Conservation (phyloP, 2,329 filamentous ascomycete genomes). For the Trichoderma hamatum region DNA sequence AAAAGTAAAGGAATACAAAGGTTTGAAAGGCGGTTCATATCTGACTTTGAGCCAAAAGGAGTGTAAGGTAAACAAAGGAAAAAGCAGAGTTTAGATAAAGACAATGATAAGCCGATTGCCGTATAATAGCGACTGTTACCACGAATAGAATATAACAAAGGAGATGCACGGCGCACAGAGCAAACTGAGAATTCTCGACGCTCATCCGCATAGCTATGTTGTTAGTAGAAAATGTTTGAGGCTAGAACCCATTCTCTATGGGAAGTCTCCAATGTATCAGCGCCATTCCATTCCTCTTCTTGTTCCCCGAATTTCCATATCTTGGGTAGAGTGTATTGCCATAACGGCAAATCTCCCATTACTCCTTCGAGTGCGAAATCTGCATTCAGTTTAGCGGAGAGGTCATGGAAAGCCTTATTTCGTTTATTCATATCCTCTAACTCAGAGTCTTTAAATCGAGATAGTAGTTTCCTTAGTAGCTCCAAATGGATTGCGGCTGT, state of each 20-base stretch:
- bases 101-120: fast-evolving
- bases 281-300: not conserved
- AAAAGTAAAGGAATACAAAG: not conserved
- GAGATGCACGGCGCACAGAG: not conserved
- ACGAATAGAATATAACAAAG: not conserved
- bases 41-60: not conserved
- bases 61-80: not conserved
- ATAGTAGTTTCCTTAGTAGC: not conserved
- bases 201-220: not conserved
- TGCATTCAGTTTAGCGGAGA: not conserved
- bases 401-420: not conserved
- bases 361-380: not conserved
- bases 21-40: not conserved
- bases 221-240: not conserved
- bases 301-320: conserved; percentile 2
- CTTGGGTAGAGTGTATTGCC: not conserved
- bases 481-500: not conserved
- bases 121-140: not conserved
- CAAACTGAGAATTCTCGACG: not conserved
- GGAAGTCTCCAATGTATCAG: not conserved
- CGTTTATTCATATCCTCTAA: not conserved
- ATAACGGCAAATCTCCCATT: not conserved
- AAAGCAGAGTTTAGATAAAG: not conserved
- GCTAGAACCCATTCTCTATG: conserved; percentile 9
- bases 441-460: not conserved